Conservation (phyloP, 208 protist genomes). For the Wallacemonas sp. region DNA sequence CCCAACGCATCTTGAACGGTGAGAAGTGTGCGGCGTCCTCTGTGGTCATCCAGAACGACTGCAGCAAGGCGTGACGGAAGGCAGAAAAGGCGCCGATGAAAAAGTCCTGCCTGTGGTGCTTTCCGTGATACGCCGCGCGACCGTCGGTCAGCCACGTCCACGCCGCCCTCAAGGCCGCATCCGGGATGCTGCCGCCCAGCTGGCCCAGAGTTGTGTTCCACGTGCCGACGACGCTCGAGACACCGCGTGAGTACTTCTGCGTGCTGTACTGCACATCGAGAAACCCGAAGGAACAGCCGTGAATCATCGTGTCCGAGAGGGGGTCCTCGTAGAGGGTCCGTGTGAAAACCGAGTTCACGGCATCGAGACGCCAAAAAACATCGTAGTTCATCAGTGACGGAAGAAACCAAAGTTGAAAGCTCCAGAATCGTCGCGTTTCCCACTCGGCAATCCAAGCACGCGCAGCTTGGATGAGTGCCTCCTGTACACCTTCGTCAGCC, state of each 20-base stretch:
- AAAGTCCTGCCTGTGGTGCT: slow-evolving; percentile 22
- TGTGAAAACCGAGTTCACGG: slow-evolving; percentile 24
- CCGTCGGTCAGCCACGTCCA: slow-evolving; percentile 17
- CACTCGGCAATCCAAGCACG: neutral
- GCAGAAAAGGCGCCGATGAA: slow-evolving; percentile 26
- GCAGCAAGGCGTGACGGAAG: slow-evolving; percentile 14
- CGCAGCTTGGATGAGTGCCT: neutral
- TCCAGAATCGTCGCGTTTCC: slow-evolving; percentile 33
- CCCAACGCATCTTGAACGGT: slow-evolving; percentile 23
- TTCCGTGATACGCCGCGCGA: slow-evolving; percentile 13
- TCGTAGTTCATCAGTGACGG: slow-evolving; percentile 40
- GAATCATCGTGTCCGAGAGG: slow-evolving; percentile 21
- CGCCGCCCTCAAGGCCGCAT: neutral
- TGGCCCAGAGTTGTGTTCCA: slow-evolving; percentile 14
- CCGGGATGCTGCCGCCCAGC: neutral
- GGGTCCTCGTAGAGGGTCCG: slow-evolving; percentile 23
- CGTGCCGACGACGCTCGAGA: neutral
- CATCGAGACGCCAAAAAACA: slow-evolving; percentile 53
- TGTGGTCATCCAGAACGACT: slow-evolving; percentile 25
- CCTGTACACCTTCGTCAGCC: neutral
- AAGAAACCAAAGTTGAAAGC: slow-evolving; percentile 37
- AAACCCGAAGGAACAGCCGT: slow-evolving; percentile 31
- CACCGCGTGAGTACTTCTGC: slow-evolving; percentile 12
- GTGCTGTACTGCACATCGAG: slow-evolving; percentile 11
- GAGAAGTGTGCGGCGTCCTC: slow-evolving; percentile 14